phyloP scores from a whole-genome alignment of 2,329 filamentous ascomycete species.

The Dactylellina drechsleri region DNA sequence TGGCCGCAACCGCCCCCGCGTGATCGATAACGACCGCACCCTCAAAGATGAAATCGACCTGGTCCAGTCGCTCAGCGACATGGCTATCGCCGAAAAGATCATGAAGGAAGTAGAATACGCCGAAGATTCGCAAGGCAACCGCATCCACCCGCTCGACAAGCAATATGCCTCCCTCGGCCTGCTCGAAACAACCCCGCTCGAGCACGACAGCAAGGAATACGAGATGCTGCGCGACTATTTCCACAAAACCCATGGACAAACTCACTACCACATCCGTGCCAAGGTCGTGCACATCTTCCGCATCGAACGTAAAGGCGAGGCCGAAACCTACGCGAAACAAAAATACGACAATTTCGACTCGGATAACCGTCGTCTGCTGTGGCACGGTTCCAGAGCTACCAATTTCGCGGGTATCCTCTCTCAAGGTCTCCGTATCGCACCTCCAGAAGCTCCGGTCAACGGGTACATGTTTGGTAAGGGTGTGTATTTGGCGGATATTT shows the following conservation, averaged over 20 bases:
- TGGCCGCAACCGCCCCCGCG: slow-evolving; percentile 76
- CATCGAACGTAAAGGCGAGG: slow-evolving; percentile 79
- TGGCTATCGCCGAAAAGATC: slow-evolving; percentile 80
- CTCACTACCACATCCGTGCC: slow-evolving; percentile 69
- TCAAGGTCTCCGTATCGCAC: slow-evolving; percentile 89
- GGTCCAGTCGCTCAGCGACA: slow-evolving; percentile 81
- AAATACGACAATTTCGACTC: slow-evolving; percentile 63
- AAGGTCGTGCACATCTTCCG: slow-evolving; percentile 80
- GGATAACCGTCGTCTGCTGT: slow-evolving; percentile 79
- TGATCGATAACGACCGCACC: slow-evolving; percentile 69
- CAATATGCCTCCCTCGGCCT: slow-evolving; percentile 78
- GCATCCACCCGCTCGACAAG: slow-evolving; percentile 74
- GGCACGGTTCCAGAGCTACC: slow-evolving; percentile 85
- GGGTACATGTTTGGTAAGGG: slow-evolving; percentile 94
- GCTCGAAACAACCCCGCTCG: slow-evolving; percentile 78
- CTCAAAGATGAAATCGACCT: slow-evolving; percentile 82
- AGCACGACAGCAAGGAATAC: slow-evolving; percentile 72
- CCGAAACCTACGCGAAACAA: slow-evolving; percentile 72
- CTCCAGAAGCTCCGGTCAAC: slow-evolving; percentile 79
- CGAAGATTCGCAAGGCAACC: slow-evolving; percentile 64
- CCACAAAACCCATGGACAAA: slow-evolving; percentile 71
- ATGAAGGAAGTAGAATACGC: slow-evolving; percentile 73
- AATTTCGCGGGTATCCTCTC: slow-evolving; percentile 89
- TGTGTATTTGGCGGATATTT: slow-evolving; percentile 87
- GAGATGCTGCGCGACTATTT: slow-evolving; percentile 74